These are phyloP conservation scores for Hsuehochloa calcarea DNA, from an alignment of 176 grass and related monocot genomes.

Conservation along the genomic window DNA sequence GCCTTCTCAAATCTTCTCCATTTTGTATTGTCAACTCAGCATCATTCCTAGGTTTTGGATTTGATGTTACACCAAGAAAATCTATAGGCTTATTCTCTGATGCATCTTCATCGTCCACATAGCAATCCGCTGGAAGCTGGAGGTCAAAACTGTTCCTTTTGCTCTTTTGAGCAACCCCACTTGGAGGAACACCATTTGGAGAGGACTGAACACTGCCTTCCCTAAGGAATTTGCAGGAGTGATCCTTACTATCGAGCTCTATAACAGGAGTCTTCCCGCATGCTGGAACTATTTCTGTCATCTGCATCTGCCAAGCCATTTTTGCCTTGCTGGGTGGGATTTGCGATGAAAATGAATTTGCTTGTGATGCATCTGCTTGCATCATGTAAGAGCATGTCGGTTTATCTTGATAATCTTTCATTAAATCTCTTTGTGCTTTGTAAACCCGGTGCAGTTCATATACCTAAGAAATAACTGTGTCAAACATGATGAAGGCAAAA, in stretches of 20 bases:
- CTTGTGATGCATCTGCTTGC: background rate
- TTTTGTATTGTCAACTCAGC: background rate
- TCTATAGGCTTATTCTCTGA: constrained; percentile 19
- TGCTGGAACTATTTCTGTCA: background rate
- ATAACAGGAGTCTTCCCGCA: background rate
- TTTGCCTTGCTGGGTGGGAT: background rate
- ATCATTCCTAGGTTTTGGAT: background rate
- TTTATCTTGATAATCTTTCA: constrained; percentile 6
- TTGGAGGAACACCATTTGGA: background rate
- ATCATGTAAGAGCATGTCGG: background rate
- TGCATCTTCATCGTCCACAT: constrained; percentile 7
- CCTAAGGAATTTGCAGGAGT: constrained; percentile 12
- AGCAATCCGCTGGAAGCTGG: constrained; percentile 1
- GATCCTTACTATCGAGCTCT: background rate
- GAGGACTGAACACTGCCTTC: constrained; percentile 32
- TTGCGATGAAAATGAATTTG: background rate
- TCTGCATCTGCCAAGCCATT: background rate
- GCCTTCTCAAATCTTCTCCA: background rate
- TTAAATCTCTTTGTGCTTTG: constrained; percentile 27
- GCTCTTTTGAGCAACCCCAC: background rate
- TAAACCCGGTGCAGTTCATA: constrained; percentile 28
- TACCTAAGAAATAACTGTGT: background rate
- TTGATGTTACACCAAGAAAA: constrained; percentile 15
- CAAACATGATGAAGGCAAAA: background rate
- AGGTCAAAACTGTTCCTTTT: constrained; percentile 12